These are phyloP conservation scores for Xanthoconium separans DNA, from an alignment of 1,284 basidiomycete genomes.

Conservation along the genomic window DNA sequence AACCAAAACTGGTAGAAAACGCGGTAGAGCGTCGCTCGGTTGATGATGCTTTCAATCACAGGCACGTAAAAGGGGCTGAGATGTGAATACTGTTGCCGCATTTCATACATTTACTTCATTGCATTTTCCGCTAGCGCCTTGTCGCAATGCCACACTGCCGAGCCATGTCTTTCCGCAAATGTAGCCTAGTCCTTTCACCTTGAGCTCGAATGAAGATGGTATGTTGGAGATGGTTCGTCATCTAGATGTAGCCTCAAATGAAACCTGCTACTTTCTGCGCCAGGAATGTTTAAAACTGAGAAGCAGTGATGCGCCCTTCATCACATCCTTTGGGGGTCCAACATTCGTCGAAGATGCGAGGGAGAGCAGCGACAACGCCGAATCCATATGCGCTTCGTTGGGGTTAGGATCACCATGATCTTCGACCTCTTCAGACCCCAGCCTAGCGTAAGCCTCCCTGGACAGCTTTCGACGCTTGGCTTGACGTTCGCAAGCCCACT, in stretches of 20 bases:
- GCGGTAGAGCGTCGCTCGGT: constrained; percentile 29
- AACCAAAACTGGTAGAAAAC: constrained; percentile 31
- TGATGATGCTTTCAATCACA: constrained; percentile 20
- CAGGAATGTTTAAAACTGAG: constrained; percentile 40
- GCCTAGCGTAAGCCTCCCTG: constrained; percentile 14
- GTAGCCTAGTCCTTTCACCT: constrained; percentile 29
- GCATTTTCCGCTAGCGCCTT: constrained; percentile 25
- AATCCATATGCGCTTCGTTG: constrained; percentile 14
- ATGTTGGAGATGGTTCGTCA: constrained; percentile 22
- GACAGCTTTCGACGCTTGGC: constrained; percentile 35
- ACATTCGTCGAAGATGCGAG: constrained; percentile 19
- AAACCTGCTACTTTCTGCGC: constrained; percentile 18
- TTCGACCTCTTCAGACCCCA: constrained; percentile 16
- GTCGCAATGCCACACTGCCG: constrained; percentile 25
- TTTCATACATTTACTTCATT: constrained; percentile 29
- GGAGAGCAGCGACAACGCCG: constrained; percentile 33
- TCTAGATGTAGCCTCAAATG: constrained; percentile 19
- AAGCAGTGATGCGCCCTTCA: constrained; percentile 42
- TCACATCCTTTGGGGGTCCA: constrained; percentile 33
- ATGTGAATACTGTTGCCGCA: constrained; percentile 24
- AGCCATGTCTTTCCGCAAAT: constrained; percentile 20
- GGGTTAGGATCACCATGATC: constrained; percentile 4
- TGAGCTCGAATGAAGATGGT: constrained; percentile 22
- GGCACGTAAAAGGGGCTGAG: constrained; percentile 14
- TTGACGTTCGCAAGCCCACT: constrained; percentile 47